phyloP scores from a whole-genome alignment of 176 grass and related monocot species.

The Lolium multiflorum region DNA sequence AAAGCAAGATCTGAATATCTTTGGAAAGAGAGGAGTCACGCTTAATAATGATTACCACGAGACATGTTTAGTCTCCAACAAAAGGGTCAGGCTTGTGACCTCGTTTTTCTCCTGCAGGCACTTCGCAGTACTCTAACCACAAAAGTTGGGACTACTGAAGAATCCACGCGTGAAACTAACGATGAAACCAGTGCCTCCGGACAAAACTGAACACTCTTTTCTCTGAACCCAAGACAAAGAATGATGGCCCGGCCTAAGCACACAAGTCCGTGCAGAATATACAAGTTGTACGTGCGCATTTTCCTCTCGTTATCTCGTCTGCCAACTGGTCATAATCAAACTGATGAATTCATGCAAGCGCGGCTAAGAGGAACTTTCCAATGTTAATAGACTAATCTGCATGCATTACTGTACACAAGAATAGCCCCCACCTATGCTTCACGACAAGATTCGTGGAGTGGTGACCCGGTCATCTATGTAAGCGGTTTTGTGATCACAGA shows the following conservation, averaged over 20 bases:
- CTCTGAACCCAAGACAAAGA: not conserved
- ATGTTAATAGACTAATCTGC: not conserved
- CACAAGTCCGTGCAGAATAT: not conserved
- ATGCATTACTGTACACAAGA: not conserved
- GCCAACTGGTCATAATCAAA: not conserved
- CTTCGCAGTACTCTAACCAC: not conserved
- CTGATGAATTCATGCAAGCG: not conserved
- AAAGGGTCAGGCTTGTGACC: not conserved
- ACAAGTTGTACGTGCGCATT: not conserved
- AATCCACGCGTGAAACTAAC: not conserved
- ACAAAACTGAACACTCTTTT: not conserved
- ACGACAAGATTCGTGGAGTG: too few relatives aligned
- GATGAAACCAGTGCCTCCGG: not conserved
- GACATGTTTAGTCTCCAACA: too few relatives aligned
- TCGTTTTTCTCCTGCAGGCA: not conserved
- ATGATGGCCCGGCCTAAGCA: too few relatives aligned
- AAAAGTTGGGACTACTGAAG: not conserved
- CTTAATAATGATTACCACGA: too few relatives aligned
- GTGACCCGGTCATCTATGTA: too few relatives aligned
- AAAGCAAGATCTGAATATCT: too few relatives aligned
- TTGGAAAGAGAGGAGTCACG: too few relatives aligned
- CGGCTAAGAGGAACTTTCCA: conserved; percentile 17
- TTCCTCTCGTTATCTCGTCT: not conserved
- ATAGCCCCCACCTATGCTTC: too few relatives aligned
- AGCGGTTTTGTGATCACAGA: too few relatives aligned